Percentiles rank a stretch among this genome's conserved stretches.
Conservation (phyloP, 2,329 filamentous ascomycete genomes). For the Orbilia quercus region DNA sequence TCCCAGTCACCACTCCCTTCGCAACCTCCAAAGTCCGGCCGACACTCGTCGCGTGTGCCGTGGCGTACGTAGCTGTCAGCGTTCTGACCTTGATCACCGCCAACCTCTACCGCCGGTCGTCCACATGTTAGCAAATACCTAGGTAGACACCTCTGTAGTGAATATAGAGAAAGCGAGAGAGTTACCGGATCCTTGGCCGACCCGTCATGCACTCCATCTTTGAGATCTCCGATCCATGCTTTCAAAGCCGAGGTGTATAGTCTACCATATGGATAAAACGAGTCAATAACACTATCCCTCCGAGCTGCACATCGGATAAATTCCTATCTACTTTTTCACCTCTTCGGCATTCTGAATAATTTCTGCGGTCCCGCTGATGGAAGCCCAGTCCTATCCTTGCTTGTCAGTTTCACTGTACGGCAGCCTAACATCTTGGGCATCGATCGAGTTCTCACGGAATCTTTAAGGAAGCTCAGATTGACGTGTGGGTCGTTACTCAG, state of each 20-base stretch:
- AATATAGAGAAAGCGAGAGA: too few relatives aligned
- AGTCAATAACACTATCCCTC: background rate
- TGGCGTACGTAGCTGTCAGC: constrained; percentile 77
- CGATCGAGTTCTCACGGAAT: constrained; percentile 3
- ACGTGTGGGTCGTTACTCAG: constrained; percentile 76
- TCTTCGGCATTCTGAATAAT: constrained; percentile 76
- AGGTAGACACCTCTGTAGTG: background rate
- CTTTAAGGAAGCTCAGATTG: constrained; percentile 83
- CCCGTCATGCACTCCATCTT: constrained; percentile 84
- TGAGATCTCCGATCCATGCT: constrained; percentile 87
- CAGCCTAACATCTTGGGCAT: background rate
- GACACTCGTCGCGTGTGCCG: constrained; percentile 71
- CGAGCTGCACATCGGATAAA: background rate
- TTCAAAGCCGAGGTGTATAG: constrained; percentile 79
- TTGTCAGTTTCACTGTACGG: constrained; percentile 4
- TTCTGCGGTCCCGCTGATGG: constrained; percentile 77
- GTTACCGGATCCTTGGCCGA: constrained; percentile 76
- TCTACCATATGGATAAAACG: constrained; percentile 13
- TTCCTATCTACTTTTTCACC: constrained; percentile 71
- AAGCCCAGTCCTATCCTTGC: constrained; percentile 82
- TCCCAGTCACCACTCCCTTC: constrained; percentile 78
- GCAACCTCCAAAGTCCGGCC: constrained; percentile 76
- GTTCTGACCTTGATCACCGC: constrained; percentile 81
- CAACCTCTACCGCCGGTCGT: constrained; percentile 67
- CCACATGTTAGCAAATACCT: background rate